Conservation (phyloP, 257 asterid species). For the Scutellaria minor region DNA sequence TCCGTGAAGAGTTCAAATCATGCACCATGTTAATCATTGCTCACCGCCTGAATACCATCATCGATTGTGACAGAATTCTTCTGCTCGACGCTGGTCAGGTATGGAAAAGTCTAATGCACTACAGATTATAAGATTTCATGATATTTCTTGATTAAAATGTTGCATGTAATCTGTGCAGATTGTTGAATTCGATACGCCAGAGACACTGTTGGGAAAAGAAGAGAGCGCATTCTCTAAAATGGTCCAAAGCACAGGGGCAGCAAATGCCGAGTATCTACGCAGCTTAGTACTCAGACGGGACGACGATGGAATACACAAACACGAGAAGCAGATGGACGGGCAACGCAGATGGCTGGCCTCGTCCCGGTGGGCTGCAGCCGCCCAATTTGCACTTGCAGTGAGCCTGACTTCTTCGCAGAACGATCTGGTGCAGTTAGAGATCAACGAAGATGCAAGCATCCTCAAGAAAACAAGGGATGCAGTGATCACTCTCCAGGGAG, state of each 20-base stretch:
- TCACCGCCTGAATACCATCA: constrained; percentile 90
- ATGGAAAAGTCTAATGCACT: constrained; percentile 31
- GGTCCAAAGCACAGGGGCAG: constrained; percentile 96
- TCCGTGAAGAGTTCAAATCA: constrained; percentile 85
- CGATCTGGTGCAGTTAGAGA: constrained; percentile 75
- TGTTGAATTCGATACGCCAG: constrained; percentile 81
- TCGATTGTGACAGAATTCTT: constrained; percentile 83
- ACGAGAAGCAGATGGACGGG: constrained; percentile 64
- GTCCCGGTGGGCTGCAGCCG: constrained; percentile 93
- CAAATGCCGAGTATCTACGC: constrained; percentile 88
- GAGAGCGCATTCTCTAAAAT: constrained; percentile 90
- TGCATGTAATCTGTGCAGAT: constrained; percentile 47
- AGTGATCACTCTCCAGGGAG: constrained; percentile 81
- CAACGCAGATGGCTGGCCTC: constrained; percentile 92
- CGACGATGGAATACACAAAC: constrained; percentile 40
- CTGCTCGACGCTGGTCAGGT: constrained; percentile 94
- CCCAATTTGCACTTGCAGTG: constrained; percentile 83
- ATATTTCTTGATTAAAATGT: background rate
- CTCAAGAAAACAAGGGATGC: constrained; percentile 87
- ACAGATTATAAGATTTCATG: background rate
- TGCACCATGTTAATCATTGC: constrained; percentile 98
- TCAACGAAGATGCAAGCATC: constrained; percentile 59
- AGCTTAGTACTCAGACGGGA: constrained; percentile 63
- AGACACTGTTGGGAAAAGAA: constrained; percentile 63
- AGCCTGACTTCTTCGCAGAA: constrained; percentile 88